Evolutionary conservation across 2,329 filamentous ascomycete species (phyloP).

Genomic region (Apiospora saccharicola): DNA sequence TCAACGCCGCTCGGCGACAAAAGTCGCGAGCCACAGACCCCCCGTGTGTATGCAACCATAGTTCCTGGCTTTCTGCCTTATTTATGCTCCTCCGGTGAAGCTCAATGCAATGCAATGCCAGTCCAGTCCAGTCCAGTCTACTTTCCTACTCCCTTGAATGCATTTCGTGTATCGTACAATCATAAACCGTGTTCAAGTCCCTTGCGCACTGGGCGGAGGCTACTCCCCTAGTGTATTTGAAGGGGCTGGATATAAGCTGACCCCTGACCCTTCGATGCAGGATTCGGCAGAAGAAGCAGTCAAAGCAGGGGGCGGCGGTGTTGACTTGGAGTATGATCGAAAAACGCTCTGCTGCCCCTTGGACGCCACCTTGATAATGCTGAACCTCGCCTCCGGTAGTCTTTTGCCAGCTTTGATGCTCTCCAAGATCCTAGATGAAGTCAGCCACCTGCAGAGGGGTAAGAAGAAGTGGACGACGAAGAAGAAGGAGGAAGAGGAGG

Average conservation of each 20-base stretch:
- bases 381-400: constrained; percentile 77
- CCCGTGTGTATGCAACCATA: constrained; percentile 7
- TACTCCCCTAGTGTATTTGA: constrained; percentile 8
- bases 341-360: constrained; percentile 72
- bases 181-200: neutral
- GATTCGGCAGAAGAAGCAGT: constrained; percentile 3
- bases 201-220: constrained; percentile 28
- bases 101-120: neutral
- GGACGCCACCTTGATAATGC: constrained; percentile 66
- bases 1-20: neutral
- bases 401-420: constrained; percentile 79
- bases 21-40: constrained; percentile 3
- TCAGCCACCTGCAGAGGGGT: constrained; percentile 12
- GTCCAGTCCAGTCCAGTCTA: neutral
- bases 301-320: constrained; percentile 24
- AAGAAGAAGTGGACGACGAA: neutral
- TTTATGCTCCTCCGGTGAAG: neutral
- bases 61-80: neutral
- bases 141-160: neutral
- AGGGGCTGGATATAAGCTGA: neutral
- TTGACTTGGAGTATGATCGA: constrained; percentile 50
- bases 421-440: constrained; percentile 72
- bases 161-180: constrained; percentile 2
- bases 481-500: no score
- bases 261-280: neutral